These are phyloP conservation scores for Salix udensis DNA, from an alignment of 345 rosid genomes.

Conservation along the genomic window DNA sequence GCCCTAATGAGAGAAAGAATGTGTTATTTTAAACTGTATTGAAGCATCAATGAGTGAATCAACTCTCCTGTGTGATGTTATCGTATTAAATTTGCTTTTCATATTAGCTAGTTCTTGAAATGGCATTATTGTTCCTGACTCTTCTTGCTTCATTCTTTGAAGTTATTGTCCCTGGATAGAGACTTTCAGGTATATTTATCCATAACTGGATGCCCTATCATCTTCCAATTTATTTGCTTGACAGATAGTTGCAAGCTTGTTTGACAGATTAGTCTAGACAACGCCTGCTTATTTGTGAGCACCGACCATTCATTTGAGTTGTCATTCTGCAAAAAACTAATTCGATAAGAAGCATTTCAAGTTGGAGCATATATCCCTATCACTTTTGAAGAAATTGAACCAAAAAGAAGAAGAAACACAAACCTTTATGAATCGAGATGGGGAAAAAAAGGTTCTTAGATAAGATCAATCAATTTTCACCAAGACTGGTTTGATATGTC, in stretches of 20 bases:
- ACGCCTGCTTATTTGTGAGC: background rate
- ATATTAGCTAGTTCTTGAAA: background rate
- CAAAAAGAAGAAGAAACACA: background rate
- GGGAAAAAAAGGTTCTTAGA: background rate
- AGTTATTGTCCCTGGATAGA: background rate
- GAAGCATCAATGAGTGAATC: background rate
- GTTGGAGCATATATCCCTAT: background rate
- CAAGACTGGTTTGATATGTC: background rate
- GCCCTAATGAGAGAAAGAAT: background rate
- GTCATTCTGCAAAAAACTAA: background rate
- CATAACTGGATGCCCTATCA: background rate
- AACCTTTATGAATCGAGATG: background rate
- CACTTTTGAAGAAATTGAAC: background rate
- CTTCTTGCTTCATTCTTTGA: background rate
- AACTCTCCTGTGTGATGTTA: background rate
- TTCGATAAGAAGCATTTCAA: background rate
- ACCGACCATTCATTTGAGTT: background rate
- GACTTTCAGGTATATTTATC: background rate
- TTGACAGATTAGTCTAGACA: background rate
- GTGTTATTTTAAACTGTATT: background rate
- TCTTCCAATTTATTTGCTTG: background rate
- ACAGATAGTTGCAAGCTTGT: background rate
- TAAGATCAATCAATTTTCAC: slow-evolving; percentile 2
- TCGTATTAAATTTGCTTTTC: background rate
- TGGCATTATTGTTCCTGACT: background rate